A percentile compares a stretch with the other conserved stretches of the same genome.
Evolutionary conservation across 1,139 yeast genomes (phyloP).

Genomic region (Sugiyamaella grinbergsii): DNA sequence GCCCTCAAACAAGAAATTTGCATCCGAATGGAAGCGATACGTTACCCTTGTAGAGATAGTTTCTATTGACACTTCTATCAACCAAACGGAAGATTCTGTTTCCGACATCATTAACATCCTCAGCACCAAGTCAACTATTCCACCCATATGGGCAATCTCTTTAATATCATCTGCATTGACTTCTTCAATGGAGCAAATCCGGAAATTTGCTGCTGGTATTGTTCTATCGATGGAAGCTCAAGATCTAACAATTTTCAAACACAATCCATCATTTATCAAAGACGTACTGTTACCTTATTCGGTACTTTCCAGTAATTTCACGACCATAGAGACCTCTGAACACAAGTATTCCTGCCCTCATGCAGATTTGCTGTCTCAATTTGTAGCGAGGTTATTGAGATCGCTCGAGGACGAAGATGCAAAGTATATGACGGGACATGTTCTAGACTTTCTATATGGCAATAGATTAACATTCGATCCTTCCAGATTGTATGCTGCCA

Average conservation of each 20-base stretch:
- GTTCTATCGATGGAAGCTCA: conserved; percentile 56
- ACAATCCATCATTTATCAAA: conserved; percentile 53
- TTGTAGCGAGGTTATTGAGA: conserved; percentile 51
- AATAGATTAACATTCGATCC: conserved; percentile 66
- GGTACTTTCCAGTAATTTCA: conserved; percentile 66
- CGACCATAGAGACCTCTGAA: conserved; percentile 36
- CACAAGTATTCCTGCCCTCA: conserved; percentile 53
- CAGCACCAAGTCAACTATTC: conserved; percentile 56
- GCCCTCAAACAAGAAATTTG: conserved; percentile 35
- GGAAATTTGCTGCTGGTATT: conserved; percentile 62
- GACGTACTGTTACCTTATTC: conserved; percentile 61
- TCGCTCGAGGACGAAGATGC: conserved; percentile 45
- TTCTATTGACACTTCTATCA: conserved; percentile 82
- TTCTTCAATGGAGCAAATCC: conserved; percentile 78
- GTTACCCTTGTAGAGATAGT: conserved; percentile 76
- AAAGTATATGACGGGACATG: conserved; percentile 36
- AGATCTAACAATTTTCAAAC: conserved; percentile 52
- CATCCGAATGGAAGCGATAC: conserved; percentile 69
- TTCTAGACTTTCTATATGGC: conserved; percentile 52
- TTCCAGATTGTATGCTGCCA: conserved; percentile 61
- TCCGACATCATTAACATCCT: conserved; percentile 62
- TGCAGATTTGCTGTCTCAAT: conserved; percentile 55
- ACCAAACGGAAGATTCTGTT: conserved; percentile 81
- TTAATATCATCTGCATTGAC: conserved; percentile 73
- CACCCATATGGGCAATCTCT: conserved; percentile 71